phyloP scores from a whole-genome alignment of 495 filamentous ascomycete species.

The Chaetomidium leptoderma region DNA sequence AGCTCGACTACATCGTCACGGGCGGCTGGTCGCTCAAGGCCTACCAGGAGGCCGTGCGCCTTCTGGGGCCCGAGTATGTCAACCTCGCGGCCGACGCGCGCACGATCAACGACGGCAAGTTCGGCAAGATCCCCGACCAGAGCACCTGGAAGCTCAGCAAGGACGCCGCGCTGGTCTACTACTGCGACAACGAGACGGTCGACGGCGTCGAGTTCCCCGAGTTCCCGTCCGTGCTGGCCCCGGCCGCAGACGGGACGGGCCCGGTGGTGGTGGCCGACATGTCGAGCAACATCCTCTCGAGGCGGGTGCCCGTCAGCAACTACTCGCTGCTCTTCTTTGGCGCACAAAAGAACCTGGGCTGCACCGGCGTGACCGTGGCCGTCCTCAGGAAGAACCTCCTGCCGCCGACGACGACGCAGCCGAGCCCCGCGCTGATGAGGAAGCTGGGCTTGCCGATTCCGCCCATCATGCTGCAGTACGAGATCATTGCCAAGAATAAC shows the following conservation, averaged over 20 bases:
- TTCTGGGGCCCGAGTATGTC: slow-evolving; percentile 72
- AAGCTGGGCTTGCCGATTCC: slow-evolving; percentile 72
- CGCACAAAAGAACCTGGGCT: slow-evolving; percentile 88
- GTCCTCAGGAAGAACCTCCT: slow-evolving; percentile 76
- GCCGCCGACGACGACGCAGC: slow-evolving; percentile 54
- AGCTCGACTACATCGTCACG: slow-evolving; percentile 86
- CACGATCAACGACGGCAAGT: slow-evolving; percentile 73
- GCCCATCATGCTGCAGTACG: slow-evolving; percentile 74
- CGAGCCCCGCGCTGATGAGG: slow-evolving; percentile 60
- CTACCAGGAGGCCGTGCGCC: slow-evolving; percentile 72
- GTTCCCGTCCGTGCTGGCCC: slow-evolving; percentile 63
- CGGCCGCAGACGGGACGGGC: slow-evolving; percentile 51
- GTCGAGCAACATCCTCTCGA: slow-evolving; percentile 70
- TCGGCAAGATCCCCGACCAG: slow-evolving; percentile 75
- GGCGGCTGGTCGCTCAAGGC: slow-evolving; percentile 93
- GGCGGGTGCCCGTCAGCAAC: slow-evolving; percentile 62
- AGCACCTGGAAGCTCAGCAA: slow-evolving; percentile 71
- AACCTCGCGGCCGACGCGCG: slow-evolving; percentile 74
- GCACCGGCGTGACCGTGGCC: slow-evolving; percentile 77
- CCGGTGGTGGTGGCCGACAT: slow-evolving; percentile 79
- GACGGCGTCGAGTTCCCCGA: slow-evolving; percentile 90
- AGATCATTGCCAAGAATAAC: slow-evolving; percentile 78
- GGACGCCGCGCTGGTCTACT: slow-evolving; percentile 77
- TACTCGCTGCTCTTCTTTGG: slow-evolving; percentile 75
- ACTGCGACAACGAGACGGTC: slow-evolving; percentile 91